These are phyloP conservation scores for Chrysoporthe cubensis DNA, from an alignment of 2,329 filamentous ascomycete genomes.

Conservation along the genomic window DNA sequence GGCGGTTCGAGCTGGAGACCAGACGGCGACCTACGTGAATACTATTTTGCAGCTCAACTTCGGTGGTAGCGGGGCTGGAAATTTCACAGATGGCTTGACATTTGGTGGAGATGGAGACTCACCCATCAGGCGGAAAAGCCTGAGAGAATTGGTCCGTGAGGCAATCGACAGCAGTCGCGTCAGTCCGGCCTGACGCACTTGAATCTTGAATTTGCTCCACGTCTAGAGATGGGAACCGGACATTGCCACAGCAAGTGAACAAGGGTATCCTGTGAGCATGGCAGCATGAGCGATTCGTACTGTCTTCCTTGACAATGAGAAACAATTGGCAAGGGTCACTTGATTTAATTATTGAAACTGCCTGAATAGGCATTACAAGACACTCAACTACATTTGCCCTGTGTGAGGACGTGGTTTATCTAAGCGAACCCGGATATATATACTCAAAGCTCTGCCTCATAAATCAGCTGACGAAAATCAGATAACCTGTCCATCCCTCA, in stretches of 20 bases:
- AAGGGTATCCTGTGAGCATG: too few species aligned
- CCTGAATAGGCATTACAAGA: background rate
- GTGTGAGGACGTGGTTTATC: background rate
- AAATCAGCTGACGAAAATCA: background rate
- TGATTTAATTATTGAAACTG: background rate
- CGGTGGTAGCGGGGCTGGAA: background rate
- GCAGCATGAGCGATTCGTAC: too few species aligned
- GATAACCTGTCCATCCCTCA: constrained; percentile 32
- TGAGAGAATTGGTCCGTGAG: background rate
- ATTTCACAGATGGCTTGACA: background rate
- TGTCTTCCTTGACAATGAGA: background rate
- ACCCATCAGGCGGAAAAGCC: background rate
- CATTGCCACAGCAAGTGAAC: too few species aligned
- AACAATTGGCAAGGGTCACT: background rate
- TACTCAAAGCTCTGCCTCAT: background rate
- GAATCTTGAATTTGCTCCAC: background rate
- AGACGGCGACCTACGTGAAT: background rate
- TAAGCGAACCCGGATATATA: background rate
- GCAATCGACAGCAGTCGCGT: background rate
- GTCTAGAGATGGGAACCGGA: background rate
- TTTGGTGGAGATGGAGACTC: background rate
- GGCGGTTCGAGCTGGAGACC: background rate
- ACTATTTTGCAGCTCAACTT: background rate
- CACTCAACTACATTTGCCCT: background rate
- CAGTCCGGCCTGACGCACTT: background rate